A percentile compares a stretch with the other conserved stretches of the same genome.
Evolutionary conservation across 2,329 filamentous ascomycete species (phyloP).

Genomic region (Cladorrhinum sp.): DNA sequence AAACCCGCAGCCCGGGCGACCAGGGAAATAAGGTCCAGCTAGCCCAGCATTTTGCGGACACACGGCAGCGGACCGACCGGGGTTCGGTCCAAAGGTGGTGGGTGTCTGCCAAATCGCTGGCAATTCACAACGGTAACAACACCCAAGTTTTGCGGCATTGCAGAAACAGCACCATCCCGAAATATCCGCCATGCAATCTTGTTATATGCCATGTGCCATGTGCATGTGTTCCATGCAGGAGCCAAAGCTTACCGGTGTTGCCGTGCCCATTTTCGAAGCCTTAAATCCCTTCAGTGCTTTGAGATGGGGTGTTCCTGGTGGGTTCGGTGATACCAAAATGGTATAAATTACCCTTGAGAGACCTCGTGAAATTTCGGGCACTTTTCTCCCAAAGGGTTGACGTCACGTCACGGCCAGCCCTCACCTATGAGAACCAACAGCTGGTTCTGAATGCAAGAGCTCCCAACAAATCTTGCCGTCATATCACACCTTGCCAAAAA

Average conservation of each 20-base stretch:
- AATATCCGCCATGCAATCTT: background rate
- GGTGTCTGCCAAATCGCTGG: background rate
- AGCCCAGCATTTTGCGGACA: conserved; percentile 8
- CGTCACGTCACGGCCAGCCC: conserved; percentile 2
- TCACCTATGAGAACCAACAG: background rate
- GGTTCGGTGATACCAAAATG: background rate
- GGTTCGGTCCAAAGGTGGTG: conserved; percentile 9
- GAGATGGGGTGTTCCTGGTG: background rate
- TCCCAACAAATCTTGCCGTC: background rate
- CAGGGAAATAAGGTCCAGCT: conserved; percentile 20
- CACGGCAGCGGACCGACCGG: conserved; percentile 6
- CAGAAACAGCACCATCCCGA: background rate
- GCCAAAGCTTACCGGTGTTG: background rate
- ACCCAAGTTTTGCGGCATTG: background rate
- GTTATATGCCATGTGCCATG: background rate
- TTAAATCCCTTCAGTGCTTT: background rate
- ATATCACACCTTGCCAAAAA: background rate
- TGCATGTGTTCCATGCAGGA: background rate
- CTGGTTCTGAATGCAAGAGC: background rate
- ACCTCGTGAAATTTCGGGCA: background rate
- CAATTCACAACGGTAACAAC: background rate
- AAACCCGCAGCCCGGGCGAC: conserved; percentile 33
- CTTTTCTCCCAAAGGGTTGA: background rate
- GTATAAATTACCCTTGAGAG: background rate
- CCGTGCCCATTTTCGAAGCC: background rate